phyloP scores from a whole-genome alignment of 1,139 yeast genomes.

The Pichia sp. region DNA sequence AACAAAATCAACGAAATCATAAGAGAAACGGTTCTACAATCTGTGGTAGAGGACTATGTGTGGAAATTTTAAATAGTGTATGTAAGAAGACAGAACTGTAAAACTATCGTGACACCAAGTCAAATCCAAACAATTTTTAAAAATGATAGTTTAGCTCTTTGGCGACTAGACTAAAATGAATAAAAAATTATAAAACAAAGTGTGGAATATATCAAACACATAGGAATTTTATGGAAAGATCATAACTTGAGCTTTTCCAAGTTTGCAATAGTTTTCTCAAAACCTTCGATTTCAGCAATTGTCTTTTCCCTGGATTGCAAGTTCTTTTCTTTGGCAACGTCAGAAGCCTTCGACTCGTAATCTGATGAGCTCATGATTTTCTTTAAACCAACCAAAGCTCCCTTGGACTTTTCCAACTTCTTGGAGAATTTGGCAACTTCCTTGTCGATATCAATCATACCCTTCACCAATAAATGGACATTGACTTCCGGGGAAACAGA shows the following conservation, averaged over 20 bases:
- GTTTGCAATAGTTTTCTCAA: slow-evolving; percentile 70
- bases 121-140: too few species aligned
- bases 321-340: slow-evolving; percentile 76
- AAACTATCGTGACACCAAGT: neutral
- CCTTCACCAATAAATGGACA: slow-evolving; percentile 89
- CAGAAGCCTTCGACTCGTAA: slow-evolving; percentile 81
- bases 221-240: neutral
- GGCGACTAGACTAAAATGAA: neutral
- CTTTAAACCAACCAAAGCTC: slow-evolving; percentile 46
- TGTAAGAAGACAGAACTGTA: neutral
- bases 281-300: slow-evolving; percentile 82
- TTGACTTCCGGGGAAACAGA: slow-evolving; percentile 76
- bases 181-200: slow-evolving; percentile 3
- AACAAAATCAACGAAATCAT: slow-evolving; percentile 41
- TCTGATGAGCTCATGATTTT: slow-evolving; percentile 70
- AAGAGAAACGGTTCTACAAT: slow-evolving; percentile 45
- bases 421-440: slow-evolving; percentile 80
- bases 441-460: slow-evolving; percentile 87
- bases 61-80: slow-evolving; percentile 41
- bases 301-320: slow-evolving; percentile 62
- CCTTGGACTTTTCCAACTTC: slow-evolving; percentile 59
- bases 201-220: neutral
- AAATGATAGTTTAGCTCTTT: too few species aligned
- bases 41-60: slow-evolving; percentile 50
- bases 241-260: slow-evolving; percentile 69